A percentile compares a stretch with the other conserved stretches of the same genome.
phyloP scores from a whole-genome alignment of 2,329 filamentous ascomycete species.

The Cordyceps cicadae region DNA sequence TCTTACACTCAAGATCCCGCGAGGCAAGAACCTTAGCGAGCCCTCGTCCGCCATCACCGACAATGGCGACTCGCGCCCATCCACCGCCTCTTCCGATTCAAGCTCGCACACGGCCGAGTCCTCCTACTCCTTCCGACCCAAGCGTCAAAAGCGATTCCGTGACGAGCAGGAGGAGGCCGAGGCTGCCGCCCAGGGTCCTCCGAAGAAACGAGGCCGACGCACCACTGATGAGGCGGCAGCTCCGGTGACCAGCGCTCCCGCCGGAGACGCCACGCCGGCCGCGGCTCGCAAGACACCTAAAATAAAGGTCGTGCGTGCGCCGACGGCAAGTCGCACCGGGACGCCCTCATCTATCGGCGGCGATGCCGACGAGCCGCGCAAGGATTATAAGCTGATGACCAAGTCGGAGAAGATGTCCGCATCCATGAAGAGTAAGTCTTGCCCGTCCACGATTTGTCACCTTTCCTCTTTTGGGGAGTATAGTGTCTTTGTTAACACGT shows the following conservation, averaged over 20 bases:
- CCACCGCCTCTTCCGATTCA: conserved; percentile 45
- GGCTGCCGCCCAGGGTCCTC: conserved; percentile 26
- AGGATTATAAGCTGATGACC: conserved; percentile 54
- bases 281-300: conserved; percentile 27
- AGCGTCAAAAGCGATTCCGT: conserved; percentile 46
- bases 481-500: background rate
- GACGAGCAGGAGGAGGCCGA: conserved; percentile 38
- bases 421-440: conserved; percentile 51
- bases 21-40: conserved; percentile 31
- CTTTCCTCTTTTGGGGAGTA: background rate
- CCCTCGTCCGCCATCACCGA: conserved; percentile 28
- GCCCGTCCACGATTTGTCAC: background rate
- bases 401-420: conserved; percentile 60
- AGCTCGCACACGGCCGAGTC: conserved; percentile 42
- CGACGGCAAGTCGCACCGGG: conserved; percentile 21
- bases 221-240: conserved; percentile 5
- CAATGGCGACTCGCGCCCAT: conserved; percentile 42
- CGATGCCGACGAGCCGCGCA: conserved; percentile 33
- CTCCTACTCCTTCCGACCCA: conserved; percentile 45
- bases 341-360: conserved; percentile 22
- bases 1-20: conserved; percentile 33
- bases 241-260: background rate
- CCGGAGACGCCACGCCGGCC: conserved; percentile 1
- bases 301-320: conserved; percentile 30
- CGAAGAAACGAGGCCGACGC: conserved; percentile 28